phyloP scores from a whole-genome alignment of 129 eudicot genomes.

The Flaveria brownii region DNA sequence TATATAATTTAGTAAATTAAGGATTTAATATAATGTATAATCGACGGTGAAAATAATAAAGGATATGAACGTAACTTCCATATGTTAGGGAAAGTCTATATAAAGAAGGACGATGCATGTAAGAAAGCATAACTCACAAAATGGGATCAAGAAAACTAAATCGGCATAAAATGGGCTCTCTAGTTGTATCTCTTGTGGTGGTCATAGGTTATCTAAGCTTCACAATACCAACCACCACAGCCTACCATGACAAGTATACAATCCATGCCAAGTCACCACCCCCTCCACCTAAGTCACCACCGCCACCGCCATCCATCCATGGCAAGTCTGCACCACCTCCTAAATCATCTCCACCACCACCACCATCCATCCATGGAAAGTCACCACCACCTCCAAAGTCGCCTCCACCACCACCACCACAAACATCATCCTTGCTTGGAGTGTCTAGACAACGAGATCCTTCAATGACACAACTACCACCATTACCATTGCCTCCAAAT shows the following conservation, averaged over 20 bases:
- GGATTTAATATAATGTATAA: not conserved
- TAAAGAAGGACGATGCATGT: not conserved
- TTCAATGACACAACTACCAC: no score
- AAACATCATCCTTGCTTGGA: no score
- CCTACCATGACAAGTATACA: constrained; percentile 1
- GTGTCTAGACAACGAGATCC: no score
- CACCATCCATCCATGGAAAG: no score
- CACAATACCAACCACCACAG: not conserved
- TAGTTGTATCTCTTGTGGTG: not conserved
- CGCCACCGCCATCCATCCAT: not conserved
- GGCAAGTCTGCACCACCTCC: no score
- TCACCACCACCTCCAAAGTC: no score
- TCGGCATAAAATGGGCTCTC: not conserved
- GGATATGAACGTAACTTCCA: not conserved
- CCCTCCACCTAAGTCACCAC: not conserved
- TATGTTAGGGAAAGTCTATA: not conserved
- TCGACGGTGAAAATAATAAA: not conserved
- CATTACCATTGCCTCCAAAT: not conserved
- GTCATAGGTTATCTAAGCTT: constrained; percentile 4
- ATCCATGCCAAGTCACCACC: not conserved
- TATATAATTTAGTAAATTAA: no score
- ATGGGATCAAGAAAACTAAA: not conserved
- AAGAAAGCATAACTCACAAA: not conserved
- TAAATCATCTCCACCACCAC: not conserved
- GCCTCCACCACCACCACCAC: no score